Evolutionary conservation across 2,329 filamentous ascomycete species (phyloP).

Genomic region (Taxawa tesnikishii): DNA sequence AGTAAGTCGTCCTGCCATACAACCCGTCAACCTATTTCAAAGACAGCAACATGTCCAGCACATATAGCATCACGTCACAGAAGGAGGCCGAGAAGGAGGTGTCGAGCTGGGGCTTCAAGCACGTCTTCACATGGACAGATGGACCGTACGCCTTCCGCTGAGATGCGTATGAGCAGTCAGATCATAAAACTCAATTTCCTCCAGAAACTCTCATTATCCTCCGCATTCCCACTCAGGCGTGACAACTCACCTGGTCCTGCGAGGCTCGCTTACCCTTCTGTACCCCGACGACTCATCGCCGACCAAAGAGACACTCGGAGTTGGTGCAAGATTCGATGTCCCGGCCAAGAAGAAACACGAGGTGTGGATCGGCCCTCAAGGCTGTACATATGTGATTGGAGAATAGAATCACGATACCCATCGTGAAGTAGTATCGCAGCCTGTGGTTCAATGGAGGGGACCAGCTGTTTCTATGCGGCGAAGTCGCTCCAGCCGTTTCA

Average conservation of each 20-base stretch:
- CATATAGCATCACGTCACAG: conserved; percentile 22
- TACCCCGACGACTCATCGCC: conserved; percentile 49
- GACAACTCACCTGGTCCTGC: conserved; percentile 58
- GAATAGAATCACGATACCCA: too few species aligned
- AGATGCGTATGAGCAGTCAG: conserved; percentile 5
- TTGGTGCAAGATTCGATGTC: conserved; percentile 54
- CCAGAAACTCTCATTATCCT: conserved; percentile 53
- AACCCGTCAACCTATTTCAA: too few species aligned
- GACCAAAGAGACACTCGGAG: conserved; percentile 45
- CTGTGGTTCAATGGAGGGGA: too few species aligned
- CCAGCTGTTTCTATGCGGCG: too few species aligned
- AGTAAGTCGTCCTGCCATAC: too few species aligned
- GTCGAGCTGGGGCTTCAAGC: conserved; percentile 54
- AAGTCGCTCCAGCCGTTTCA: too few species aligned
- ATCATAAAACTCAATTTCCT: conserved; percentile 1
- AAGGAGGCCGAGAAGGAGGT: conserved; percentile 48
- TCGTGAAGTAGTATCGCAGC: too few species aligned
- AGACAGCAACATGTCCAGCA: background rate
- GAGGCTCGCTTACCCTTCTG: conserved; percentile 52
- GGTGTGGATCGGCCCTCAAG: conserved; percentile 54
- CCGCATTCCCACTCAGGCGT: conserved; percentile 53
- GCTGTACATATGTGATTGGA: conserved; percentile 57
- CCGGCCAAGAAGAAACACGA: conserved; percentile 52
- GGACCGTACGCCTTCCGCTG: conserved; percentile 41
- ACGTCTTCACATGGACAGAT: conserved; percentile 64